Base-by-base conservation (phyloP, 768 basidiomycete species). In the Pisolithus microcarpus region DNA sequence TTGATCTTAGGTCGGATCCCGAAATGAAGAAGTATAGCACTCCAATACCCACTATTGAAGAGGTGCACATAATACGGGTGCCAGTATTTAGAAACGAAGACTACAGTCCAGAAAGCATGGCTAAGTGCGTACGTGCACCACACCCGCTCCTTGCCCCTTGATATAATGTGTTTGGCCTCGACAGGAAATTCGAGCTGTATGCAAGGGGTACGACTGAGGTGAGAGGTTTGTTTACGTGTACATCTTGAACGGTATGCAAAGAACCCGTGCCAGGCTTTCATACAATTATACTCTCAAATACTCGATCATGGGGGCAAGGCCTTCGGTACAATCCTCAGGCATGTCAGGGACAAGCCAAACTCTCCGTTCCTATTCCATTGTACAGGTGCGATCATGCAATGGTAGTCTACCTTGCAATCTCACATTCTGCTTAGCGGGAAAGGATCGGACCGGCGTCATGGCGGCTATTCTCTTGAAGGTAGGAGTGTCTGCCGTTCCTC, bases 41-140 rank as follows among this genome's bases (percentile, higher is more conserved):
- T 4, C 84, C 85, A 10, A 68, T 77, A 47, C 87, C 87, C 43
- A 55, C 62, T 13, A 81, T 91, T 51, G 77, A 81, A 24, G 84
- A 81, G 6, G 74, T 89, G 21, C 73, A 79, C 36, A 64, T 88
- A 48, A 43, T 80, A 15, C 82, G 76, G 49, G 69, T 72, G 13
- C 87, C 88, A 1, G 84, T 90, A 48, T 79, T 78, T 54, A 70
- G 76, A 58, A 80, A 70, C 43, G 83, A 83, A 62, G 88, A 91
- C 62, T 90, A 90, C 65, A 88, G 86, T 62, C 87, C 87, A 19
- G 84, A 89, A 66, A 80, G 75, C 69, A 85, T 91, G 80, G 84
- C 88, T 59, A 85, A 79, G 87, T 89, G 70, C 70, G 86, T 82
- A 69, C 72, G 72, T 75, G 70, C 59, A 56, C 44, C 51, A 24